Conservation (phyloP, 2,329 filamentous ascomycete species). For the Rasamsonia emersonii region DNA sequence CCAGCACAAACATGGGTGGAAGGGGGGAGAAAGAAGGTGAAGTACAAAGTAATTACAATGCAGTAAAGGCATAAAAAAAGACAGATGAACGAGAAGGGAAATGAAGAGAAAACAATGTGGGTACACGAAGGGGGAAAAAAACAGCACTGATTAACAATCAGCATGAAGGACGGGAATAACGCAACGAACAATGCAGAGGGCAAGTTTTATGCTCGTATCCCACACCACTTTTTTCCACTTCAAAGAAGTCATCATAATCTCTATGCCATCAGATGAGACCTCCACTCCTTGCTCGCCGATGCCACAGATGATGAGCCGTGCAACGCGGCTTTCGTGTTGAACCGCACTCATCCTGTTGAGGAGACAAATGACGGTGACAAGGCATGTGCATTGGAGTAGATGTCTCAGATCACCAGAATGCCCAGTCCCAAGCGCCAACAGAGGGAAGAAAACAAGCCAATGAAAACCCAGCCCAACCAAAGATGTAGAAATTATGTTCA, state of each 20-base stretch:
- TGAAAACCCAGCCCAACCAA: conserved; percentile 12
- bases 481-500: no score
- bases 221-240: conserved; percentile 19
- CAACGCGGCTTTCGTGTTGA: neutral
- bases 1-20: conserved; percentile 33
- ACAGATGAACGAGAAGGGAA: conserved; percentile 22
- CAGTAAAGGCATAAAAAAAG: conserved; percentile 12
- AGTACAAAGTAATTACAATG: conserved; percentile 12
- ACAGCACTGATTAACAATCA: conserved; percentile 10
- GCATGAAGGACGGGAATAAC: conserved; percentile 7
- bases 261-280: conserved; percentile 10
- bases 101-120: conserved; percentile 34
- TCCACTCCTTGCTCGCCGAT: neutral
- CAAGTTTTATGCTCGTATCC: conserved; percentile 7
- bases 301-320: conserved; percentile 1
- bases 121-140: conserved; percentile 40
- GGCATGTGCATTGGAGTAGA: no score
- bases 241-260: conserved; percentile 14
- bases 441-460: conserved; percentile 31
- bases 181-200: conserved; percentile 11
- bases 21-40: conserved; percentile 10
- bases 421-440: no score
- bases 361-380: no score
- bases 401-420: no score
- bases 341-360: no score